Evolutionary conservation across 2,329 filamentous ascomycete species (phyloP).

Genomic region (Cladosporium austrohemisphaericum): DNA sequence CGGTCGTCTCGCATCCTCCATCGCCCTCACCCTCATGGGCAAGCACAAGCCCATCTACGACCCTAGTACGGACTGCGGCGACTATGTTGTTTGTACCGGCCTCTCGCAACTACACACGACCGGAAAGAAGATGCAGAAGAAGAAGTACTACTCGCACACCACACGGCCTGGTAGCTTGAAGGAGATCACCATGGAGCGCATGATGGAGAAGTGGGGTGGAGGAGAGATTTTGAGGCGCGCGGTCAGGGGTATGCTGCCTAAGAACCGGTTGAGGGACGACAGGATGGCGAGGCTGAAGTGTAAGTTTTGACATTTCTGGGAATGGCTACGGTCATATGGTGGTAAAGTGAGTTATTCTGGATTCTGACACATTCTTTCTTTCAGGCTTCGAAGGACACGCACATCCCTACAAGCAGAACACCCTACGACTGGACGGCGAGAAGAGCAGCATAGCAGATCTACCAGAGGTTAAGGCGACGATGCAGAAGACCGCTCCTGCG

Average conservation of each 20-base stretch:
- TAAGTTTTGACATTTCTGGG: constrained; percentile 34
- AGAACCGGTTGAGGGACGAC: constrained; percentile 88
- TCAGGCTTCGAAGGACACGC: constrained; percentile 83
- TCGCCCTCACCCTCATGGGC: constrained; percentile 87
- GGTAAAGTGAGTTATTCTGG: not conserved
- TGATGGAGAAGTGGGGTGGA: constrained; percentile 93
- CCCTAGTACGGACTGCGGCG: constrained; percentile 95
- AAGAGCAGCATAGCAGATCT: constrained; percentile 27
- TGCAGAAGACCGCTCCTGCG: constrained; percentile 21
- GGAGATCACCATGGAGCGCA: constrained; percentile 86
- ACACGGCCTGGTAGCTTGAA: constrained; percentile 84
- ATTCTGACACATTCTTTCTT: not conserved
- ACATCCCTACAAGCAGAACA: constrained; percentile 88
- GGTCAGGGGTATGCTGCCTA: constrained; percentile 94
- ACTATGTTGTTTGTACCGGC: constrained; percentile 93
- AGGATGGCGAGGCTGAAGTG: constrained; percentile 81
- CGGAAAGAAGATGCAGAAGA: constrained; percentile 88
- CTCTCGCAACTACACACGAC: constrained; percentile 84
- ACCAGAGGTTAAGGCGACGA: constrained; percentile 37
- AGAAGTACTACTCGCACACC: constrained; percentile 92
- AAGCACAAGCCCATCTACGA: constrained; percentile 99
- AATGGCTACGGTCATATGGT: not conserved
- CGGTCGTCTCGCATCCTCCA: constrained; percentile 81
- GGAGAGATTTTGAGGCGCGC: constrained; percentile 87
- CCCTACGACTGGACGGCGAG: constrained; percentile 61